Evolutionary conservation across 371 early-diverging fungal species (phyloP).

Genomic region (Mortierella sp.): DNA sequence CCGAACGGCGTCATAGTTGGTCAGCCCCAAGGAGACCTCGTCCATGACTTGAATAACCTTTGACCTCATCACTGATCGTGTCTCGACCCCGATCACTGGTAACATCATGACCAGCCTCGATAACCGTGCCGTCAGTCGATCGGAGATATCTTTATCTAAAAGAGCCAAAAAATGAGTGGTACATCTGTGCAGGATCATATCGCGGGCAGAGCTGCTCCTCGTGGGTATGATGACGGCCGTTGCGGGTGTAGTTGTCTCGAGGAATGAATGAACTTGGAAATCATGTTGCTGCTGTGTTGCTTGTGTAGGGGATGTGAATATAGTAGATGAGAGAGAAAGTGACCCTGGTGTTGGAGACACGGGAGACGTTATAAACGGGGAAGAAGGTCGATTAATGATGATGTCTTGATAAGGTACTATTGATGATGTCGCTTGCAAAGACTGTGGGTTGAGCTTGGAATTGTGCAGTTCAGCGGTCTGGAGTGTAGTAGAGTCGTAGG

Average conservation of each 20-base stretch:
- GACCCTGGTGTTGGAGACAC: background rate
- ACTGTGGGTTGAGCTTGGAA: too few species aligned
- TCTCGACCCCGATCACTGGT: constrained; percentile 36
- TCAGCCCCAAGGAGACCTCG: constrained; percentile 16
- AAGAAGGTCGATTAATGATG: background rate
- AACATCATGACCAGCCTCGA: constrained; percentile 47
- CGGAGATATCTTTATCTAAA: constrained; percentile 26
- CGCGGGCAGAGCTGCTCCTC: constrained; percentile 4
- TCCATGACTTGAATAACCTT: constrained; percentile 21
- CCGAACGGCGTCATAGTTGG: constrained; percentile 16
- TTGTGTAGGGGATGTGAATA: background rate
- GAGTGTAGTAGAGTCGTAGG: too few species aligned
- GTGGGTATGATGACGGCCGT: too few species aligned
- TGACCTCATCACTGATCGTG: constrained; percentile 16
- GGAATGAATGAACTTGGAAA: background rate
- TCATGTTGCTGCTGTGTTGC: constrained; percentile 1
- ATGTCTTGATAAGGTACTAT: too few species aligned
- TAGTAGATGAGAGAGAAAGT: background rate
- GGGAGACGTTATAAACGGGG: background rate
- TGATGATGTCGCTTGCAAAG: too few species aligned
- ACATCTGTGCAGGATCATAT: constrained; percentile 37
- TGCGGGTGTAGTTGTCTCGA: background rate
- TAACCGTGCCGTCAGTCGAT: constrained; percentile 17
- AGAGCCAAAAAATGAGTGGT: constrained; percentile 36
- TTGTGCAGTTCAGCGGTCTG: too few species aligned